Percentiles rank a stretch among this genome's conserved stretches.
These are phyloP conservation scores for Malassezia sympodialis DNA, from an alignment of 1,284 basidiomycete genomes.

Conservation along the genomic window DNA sequence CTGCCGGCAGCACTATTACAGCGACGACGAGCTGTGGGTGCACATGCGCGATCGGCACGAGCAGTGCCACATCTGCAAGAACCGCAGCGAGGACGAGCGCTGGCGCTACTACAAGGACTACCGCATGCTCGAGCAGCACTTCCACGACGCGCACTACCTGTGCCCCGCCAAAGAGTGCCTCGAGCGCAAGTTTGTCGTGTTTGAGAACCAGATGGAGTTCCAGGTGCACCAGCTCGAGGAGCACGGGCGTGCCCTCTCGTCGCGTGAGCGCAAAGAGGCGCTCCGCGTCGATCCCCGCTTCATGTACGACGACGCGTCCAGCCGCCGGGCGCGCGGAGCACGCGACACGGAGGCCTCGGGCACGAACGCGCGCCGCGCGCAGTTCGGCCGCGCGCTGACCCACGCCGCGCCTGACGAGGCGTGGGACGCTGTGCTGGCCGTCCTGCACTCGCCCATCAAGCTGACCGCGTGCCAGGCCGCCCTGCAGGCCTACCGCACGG, in stretches of 20 bases:
- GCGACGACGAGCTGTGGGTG: slow-evolving; percentile 79
- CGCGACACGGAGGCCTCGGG: background rate
- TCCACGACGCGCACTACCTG: slow-evolving; percentile 59
- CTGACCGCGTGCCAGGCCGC: slow-evolving; percentile 68
- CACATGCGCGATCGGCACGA: slow-evolving; percentile 92
- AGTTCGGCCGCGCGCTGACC: slow-evolving; percentile 15
- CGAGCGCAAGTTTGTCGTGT: slow-evolving; percentile 87
- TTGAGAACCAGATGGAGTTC: slow-evolving; percentile 71
- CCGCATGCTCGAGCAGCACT: slow-evolving; percentile 46
- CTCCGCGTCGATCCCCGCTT: slow-evolving; percentile 71
- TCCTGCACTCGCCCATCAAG: slow-evolving; percentile 62
- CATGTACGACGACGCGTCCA: slow-evolving; percentile 54
- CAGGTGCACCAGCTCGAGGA: slow-evolving; percentile 81
- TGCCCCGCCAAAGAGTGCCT: slow-evolving; percentile 68
- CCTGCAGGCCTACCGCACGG: slow-evolving; percentile 65
- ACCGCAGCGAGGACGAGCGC: slow-evolving; percentile 32
- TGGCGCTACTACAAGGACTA: slow-evolving; percentile 41
- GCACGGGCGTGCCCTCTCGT: slow-evolving; percentile 70
- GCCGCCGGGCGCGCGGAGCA: slow-evolving; percentile 14
- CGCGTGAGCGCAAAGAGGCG: slow-evolving; percentile 66
- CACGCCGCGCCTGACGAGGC: background rate
- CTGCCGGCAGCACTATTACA: slow-evolving; percentile 79
- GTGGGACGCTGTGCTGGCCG: slow-evolving; percentile 59
- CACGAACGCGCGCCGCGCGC: slow-evolving; percentile 3
- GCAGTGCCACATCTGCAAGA: slow-evolving; percentile 80